Evolutionary conservation across 106 monocot species (phyloP), one percentile per base, ranked within the genome.

Genomic region (Dendrobium chrysotoxum): DNA sequence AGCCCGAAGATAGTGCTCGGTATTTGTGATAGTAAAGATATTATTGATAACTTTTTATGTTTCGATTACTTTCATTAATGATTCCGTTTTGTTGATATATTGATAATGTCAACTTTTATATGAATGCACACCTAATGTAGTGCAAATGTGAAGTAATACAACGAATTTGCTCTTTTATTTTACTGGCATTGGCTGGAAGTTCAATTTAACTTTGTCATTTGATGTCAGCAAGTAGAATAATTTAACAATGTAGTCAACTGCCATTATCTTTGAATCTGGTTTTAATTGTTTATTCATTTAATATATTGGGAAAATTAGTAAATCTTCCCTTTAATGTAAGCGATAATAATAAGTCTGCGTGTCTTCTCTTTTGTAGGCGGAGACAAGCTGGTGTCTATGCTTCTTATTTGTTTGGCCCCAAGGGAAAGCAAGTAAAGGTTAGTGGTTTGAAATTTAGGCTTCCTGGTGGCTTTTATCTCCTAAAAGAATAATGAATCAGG

Each of bases 331-430:
- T 23, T 20, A 21, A 61, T 21, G 58, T 61, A 7, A 8, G 12
- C 12, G 5, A 61, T 61, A 21, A 17, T 61, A 15, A 8, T 61
- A 8, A 61, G n/a, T 61, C 5, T 28, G 11, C 26, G 23, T 81
- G 50, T 18, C 17, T 30, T 81, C 16, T 57, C 85, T 72, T 58
- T 82, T 86, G 77, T 68, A 95, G 95, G 82, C 84, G 91, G 79
- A 91, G 88, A 82, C 95, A 95, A 88, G 87, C 88, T 80, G 95
- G 95, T 15, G 95, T 93, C 15, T 95, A 93, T 83, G 58, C 93
- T 13, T 95, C 95, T 3, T 93, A 95, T 80, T 65, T 90, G 58
- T 91, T 89, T 89, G 95, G 93, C 4, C 86, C 92, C 65, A 61
- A 81, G 31, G 93, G 91, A 45, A 91, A 91, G 78, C 85, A 79